Base-by-base conservation (phyloP, 495 filamentous ascomycete genomes). In the Staphylotrichum longicolle region DNA sequence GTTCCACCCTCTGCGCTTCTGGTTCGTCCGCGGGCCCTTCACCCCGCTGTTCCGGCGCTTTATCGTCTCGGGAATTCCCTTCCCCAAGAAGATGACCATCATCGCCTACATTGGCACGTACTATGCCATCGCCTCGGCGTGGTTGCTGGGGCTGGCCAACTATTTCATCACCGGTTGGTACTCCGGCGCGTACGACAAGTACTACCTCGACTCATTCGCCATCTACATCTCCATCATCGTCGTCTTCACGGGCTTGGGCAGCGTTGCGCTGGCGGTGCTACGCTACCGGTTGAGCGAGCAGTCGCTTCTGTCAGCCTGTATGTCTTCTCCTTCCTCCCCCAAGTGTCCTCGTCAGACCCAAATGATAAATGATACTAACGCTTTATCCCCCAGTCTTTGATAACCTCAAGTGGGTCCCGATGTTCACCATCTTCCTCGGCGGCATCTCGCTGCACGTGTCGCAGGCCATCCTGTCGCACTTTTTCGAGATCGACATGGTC, bases 41-140 rank as follows among this genome's bases (percentile, higher is more conserved):
- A 93, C 89, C 0, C 83, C 81, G 12, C 78, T 93, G n/a, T 92
- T 93, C 82, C 80, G 79, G 37, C 75, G 67, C 33, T 93, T 92
- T 72, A 72, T 92, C 46, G 78, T 77, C 65, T 88, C 85, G 65
- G 83, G 82, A 68, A 91, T 91, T 68, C 88, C 86, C 6, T 78
- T 93, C 59, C 87, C 88, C 4, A 88, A 85, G 57, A 93, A 93
- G 72, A 74, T 91, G 68, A 91, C 89, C 42, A 88, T 92, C 64
- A 78, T 91, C 68, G 88, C 89, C 0, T 93, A 93, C 68, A 88
- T 93, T 64, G 89, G 90, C 15, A 92, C 89, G 14, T 93, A 93
- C 76, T 93, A 92, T 70, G 89, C 89, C 57, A 87, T 93, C 59
- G 89, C 82, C 32, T 85, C 87, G 5, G 86, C 89, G 40, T 91